These are phyloP conservation scores for Caryopteris hybrid DNA, from an alignment of 305 asterid species.

Conservation along the genomic window DNA sequence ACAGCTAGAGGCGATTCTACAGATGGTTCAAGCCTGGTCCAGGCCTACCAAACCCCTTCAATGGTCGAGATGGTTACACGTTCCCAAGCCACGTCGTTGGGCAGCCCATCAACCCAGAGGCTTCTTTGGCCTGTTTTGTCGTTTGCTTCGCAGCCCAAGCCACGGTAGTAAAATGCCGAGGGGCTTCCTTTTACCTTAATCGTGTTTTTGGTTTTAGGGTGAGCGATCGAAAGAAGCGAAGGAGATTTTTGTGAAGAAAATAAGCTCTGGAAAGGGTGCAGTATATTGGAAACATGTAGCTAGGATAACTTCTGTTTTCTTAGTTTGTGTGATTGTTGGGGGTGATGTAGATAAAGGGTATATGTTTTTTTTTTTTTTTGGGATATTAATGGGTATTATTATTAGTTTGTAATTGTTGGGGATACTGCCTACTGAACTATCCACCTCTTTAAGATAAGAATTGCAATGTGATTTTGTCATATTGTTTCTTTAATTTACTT, in stretches of 20 bases:
- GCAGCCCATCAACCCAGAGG: conserved; percentile 60
- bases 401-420: conserved; percentile 28
- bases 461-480: conserved; percentile 18
- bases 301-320: conserved; percentile 22
- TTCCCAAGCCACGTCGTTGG: conserved; percentile 65
- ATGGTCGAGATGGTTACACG: conserved; percentile 96
- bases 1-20: conserved; percentile 95
- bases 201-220: conserved; percentile 27
- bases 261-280: conserved; percentile 32
- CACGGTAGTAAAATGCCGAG: conserved; percentile 36
- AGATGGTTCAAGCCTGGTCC: conserved; percentile 73
- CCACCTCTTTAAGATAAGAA: conserved; percentile 27
- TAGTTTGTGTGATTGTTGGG: conserved; percentile 50
- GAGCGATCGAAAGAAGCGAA: conserved; percentile 17
- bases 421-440: conserved; percentile 21
- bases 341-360: conserved; percentile 59
- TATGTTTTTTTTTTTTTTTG: conserved; percentile 20
- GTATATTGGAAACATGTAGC: conserved; percentile 23
- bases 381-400: conserved; percentile 15
- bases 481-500: too few relatives aligned
- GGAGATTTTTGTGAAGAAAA: conserved; percentile 49
- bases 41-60: conserved; percentile 86
- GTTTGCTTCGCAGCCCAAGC: conserved; percentile 56
- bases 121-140: conserved; percentile 59
- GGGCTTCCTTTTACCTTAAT: neutral